Evolutionary conservation across 225 moss, liverwort and hornwort species (phyloP).

Genomic region (Pseudoscleropodium purum): DNA sequence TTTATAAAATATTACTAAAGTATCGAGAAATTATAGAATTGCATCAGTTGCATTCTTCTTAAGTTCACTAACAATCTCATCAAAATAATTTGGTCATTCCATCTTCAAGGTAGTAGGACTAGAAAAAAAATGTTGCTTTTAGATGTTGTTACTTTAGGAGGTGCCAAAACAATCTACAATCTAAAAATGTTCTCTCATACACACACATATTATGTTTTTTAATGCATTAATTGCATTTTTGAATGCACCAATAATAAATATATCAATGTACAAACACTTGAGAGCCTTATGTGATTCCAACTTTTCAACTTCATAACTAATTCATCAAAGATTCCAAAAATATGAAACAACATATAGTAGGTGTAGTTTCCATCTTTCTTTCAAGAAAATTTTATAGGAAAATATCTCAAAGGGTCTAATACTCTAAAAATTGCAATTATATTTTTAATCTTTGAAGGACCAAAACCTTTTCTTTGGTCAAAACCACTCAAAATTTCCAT

Average conservation of each 20-base stretch:
- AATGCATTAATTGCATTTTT: not conserved
- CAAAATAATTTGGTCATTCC: not conserved
- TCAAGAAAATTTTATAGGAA: too few species aligned
- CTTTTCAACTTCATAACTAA: not conserved
- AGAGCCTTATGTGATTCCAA: not conserved
- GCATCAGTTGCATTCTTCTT: accelerated
- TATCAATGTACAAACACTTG: not conserved
- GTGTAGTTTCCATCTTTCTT: not conserved
- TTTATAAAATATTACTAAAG: not conserved
- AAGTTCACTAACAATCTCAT: not conserved
- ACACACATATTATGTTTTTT: not conserved
- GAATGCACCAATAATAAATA: not conserved
- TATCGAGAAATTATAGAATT: not conserved
- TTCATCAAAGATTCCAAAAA: not conserved
- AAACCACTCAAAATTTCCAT: too few species aligned
- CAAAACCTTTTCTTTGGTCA: too few species aligned
- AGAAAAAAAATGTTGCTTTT: not conserved
- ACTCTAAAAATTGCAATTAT: too few species aligned
- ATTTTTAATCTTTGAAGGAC: too few species aligned
- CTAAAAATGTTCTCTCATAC: not conserved
- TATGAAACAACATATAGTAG: accelerated
- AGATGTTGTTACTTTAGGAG: not conserved
- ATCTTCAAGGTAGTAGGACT: not conserved
- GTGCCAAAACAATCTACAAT: not conserved
- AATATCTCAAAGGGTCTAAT: too few species aligned